Evolutionary conservation across 495 filamentous ascomycete species (phyloP).

Genomic region (Penicillium goetzii): DNA sequence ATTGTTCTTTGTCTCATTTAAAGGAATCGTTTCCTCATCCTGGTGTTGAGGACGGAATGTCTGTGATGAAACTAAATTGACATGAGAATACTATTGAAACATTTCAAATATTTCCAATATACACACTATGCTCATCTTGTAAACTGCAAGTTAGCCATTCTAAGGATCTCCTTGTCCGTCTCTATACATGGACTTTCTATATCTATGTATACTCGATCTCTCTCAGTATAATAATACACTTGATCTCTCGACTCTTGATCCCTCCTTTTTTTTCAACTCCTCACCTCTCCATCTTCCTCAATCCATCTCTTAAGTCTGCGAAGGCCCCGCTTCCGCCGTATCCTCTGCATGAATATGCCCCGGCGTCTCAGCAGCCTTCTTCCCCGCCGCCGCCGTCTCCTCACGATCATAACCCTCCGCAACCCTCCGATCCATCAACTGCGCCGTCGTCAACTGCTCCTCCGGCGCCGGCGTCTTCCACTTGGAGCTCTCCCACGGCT

Average conservation of each 20-base stretch:
- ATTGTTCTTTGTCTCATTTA: background rate
- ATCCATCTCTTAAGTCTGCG: conserved; percentile 20
- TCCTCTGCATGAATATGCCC: conserved; percentile 34
- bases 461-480: conserved; percentile 38
- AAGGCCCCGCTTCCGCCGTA: conserved; percentile 27
- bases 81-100: conserved; percentile 13
- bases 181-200: no score
- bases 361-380: conserved; percentile 21
- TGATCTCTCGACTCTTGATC: no score
- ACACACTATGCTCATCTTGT: background rate
- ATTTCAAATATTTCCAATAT: background rate
- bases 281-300: background rate
- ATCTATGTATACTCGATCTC: no score
- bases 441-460: conserved; percentile 36
- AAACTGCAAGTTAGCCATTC: background rate
- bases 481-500: conserved; percentile 60
- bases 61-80: conserved; percentile 20
- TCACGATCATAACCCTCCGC: conserved; percentile 27
- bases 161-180: background rate
- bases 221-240: no score
- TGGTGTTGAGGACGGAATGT: conserved; percentile 13
- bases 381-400: conserved; percentile 22
- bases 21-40: conserved; percentile 7
- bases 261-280: background rate
- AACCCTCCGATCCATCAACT: conserved; percentile 36